Base-by-base conservation (phyloP, 225 moss, liverwort and hornwort species). In the Sphagnum contortum region DNA sequence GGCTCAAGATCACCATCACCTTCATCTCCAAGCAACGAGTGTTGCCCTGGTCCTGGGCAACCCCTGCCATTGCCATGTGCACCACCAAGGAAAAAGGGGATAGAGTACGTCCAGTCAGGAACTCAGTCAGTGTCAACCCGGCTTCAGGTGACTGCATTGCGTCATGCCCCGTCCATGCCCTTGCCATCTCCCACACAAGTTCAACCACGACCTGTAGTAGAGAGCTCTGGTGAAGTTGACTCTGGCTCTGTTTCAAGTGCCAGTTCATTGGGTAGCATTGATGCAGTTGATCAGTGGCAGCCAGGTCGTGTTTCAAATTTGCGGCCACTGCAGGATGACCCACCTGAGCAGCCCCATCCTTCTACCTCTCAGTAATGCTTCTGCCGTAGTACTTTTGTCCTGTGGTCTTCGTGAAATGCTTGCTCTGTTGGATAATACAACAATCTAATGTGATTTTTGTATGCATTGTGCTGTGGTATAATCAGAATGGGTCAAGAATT, bases 1-100 rank as follows among this genome's bases (percentile, higher is more conserved):
- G 81, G 87, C 74, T 94, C 94, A 4, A 82, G 94, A 57, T 94
- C 94, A 48, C 94, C 94, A 8, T 94, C 94, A 56, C 94, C 94
- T 48, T 89, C 94, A 6, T 91, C 87, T 7, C 89, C 91, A 14
- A 81, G 77, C 47, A 84, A 81, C 64, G 79, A 77, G 57, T 68
- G 67, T 68, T 73, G 80, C 44, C 88, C 81, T 49, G 73, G 59
- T 66, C 81, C 78, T 56, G 89, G 86, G 4, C 86, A 84, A 75
- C 94, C 94, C 44, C 78, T 94, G 48, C 94, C 94, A 47, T 71
- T 94, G 54, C 94, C 94, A 71, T 82, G 79, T 70, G 77, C 82
- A 5, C 94, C 91, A 67, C 76, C 78, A 3, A 64, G 68, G 68
- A 85, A 64, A 55, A 70, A 78, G 60, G 72, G 72, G 44, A 61